phyloP scores from a whole-genome alignment of 306 rosid species.

The Cotoneaster glaucophyllus region DNA sequence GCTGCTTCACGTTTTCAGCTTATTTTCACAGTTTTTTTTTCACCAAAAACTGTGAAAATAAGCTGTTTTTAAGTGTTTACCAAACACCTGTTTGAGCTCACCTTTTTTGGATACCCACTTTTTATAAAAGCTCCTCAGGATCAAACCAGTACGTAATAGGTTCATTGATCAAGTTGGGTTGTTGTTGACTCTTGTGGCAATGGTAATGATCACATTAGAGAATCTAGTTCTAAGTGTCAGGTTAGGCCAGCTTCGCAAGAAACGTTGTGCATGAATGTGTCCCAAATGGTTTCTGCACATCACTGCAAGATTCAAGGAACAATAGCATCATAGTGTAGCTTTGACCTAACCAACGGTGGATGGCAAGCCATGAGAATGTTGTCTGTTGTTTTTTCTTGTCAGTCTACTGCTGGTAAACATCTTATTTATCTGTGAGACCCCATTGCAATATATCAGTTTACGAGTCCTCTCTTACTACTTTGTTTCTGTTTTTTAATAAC shows the following conservation, averaged over 20 bases:
- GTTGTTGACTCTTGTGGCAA: background rate
- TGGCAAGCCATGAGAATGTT: background rate
- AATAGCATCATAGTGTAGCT: background rate
- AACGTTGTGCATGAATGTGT: background rate
- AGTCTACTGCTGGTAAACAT: background rate
- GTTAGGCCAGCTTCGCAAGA: background rate
- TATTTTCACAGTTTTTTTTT: too few relatives aligned
- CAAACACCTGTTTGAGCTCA: too few relatives aligned
- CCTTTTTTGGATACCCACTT: too few relatives aligned
- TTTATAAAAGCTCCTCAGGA: too few relatives aligned
- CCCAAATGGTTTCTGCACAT: background rate
- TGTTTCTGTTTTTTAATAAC: background rate
- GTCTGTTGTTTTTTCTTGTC: background rate
- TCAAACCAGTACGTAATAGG: too few relatives aligned
- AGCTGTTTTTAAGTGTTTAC: too few relatives aligned
- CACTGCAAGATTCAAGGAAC: background rate
- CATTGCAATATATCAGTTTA: background rate
- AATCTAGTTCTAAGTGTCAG: background rate
- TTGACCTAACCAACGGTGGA: background rate
- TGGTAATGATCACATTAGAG: background rate
- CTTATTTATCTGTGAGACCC: background rate
- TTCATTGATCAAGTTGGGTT: background rate
- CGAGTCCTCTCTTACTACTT: background rate
- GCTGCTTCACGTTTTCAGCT: too few relatives aligned
- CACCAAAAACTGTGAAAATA: too few relatives aligned